phyloP scores from a whole-genome alignment of 495 filamentous ascomycete species.

The Trichoderma parareesei region DNA sequence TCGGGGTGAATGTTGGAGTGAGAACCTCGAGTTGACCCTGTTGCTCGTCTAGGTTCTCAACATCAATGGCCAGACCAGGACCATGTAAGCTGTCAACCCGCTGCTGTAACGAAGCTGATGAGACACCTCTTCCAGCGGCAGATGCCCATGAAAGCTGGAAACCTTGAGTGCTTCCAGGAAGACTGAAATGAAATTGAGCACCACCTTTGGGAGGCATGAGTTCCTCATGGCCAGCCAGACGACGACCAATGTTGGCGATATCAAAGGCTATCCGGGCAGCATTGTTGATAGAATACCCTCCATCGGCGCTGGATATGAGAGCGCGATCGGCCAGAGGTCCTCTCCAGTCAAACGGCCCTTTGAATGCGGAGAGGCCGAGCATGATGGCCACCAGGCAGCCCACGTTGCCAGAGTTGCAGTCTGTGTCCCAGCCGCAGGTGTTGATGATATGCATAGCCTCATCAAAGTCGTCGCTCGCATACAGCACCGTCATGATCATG shows the following conservation, averaged over 20 bases:
- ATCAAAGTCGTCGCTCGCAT: constrained; percentile 20
- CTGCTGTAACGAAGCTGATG: constrained; percentile 15
- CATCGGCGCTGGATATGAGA: constrained; percentile 27
- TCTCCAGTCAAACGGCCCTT: constrained; percentile 22
- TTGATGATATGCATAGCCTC: constrained; percentile 29
- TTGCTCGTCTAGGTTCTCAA: neutral
- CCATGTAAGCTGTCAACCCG: constrained; percentile 5
- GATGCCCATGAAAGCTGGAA: constrained; percentile 14
- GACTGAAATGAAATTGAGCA: constrained; percentile 25
- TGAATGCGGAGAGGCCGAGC: constrained; percentile 22
- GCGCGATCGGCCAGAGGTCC: constrained; percentile 24
- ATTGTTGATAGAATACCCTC: constrained; percentile 29
- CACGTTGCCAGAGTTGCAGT: constrained; percentile 27
- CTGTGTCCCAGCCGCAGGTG: constrained; percentile 28
- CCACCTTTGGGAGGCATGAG: constrained; percentile 21
- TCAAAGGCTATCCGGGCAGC: constrained; percentile 23
- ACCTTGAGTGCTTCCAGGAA: constrained; percentile 27
- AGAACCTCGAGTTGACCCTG: constrained; percentile 13
- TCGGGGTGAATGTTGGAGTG: constrained; percentile 22
- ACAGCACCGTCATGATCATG: constrained; percentile 27
- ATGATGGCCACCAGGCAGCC: constrained; percentile 25
- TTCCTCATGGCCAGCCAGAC: constrained; percentile 12
- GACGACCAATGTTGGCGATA: constrained; percentile 20
- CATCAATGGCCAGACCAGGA: constrained; percentile 16
- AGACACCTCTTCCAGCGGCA: neutral